Evolutionary conservation across 2,329 filamentous ascomycete species (phyloP), one percentile per base, ranked within the genome.

Genomic region (Pyrenochaeta sp.): DNA sequence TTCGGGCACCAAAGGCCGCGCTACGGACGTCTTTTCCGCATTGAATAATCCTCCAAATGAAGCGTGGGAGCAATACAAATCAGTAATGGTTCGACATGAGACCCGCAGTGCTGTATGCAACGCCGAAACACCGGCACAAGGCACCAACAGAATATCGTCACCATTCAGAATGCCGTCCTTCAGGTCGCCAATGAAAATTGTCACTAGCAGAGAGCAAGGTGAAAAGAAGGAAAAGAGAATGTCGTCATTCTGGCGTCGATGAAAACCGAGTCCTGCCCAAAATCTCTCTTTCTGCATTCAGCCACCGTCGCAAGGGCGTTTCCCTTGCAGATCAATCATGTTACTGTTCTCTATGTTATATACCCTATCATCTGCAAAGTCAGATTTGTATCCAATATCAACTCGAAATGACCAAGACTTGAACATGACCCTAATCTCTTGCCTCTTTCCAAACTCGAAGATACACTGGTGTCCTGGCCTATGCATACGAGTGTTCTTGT

Each of bases 41-140:
- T 22, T 35, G 6, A 35, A 28, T 8, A 6, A 43, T 2, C 22
- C 44, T 6, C 37, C 50, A 11, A 44, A 20, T n/a, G 44, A 50
- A n/a, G 41, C 41, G 14, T 51, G 53, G 37, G 51, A 45, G 15
- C 51, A 48, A 13, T 56, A 54, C 20, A 51, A 45, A 29, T 27
- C 37, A 13, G 44, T 44, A 8, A 31, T 54, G 18, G 45, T 35
- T 14, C 51, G 48, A 22, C 38, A 48, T 19, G 44, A 51, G 41
- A 34, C 18, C n/a, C 37, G 22, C 7, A 27, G 35, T 9, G 24
- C 19, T 19, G 26, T 26, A 5, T 35, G 40, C 4, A 15, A 32
- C 3, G 10, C 38, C 15, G 28, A 23, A n/a, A 26, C 30, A 6
- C 31, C 52, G 9, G 34, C 53, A 7, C n/a, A n/a, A n/a, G n/a